Evolutionary conservation across 345 rosid species (phyloP).

Genomic region (Salix brachista): DNA sequence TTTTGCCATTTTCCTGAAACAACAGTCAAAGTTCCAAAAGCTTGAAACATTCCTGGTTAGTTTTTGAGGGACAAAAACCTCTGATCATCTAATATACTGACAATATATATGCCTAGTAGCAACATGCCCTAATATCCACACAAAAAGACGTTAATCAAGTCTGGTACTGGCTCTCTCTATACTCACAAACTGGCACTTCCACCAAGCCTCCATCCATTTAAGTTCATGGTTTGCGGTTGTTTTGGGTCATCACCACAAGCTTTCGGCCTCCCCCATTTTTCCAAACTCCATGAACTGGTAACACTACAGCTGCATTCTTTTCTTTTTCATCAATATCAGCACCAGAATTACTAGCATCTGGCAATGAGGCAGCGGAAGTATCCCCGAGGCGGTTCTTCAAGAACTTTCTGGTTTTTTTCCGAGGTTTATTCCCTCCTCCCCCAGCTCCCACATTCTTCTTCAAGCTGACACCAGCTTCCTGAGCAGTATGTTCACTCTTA

Average conservation of each 20-base stretch:
- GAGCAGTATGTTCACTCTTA: not conserved
- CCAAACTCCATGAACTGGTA: conserved; percentile 21
- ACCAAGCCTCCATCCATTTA: too few species aligned
- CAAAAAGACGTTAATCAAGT: not conserved
- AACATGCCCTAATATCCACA: not conserved
- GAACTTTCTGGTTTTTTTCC: conserved; percentile 9
- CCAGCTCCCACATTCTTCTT: not conserved
- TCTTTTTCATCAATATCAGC: not conserved
- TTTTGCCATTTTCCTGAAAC: not conserved
- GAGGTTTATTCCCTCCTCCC: conserved; percentile 12
- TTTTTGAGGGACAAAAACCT: not conserved
- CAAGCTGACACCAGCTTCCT: not conserved
- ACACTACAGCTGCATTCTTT: not conserved
- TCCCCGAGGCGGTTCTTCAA: conserved; percentile 15
- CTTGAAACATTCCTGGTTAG: not conserved
- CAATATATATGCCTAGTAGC: not conserved
- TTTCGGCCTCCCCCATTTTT: conserved; percentile 16
- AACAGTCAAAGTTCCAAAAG: not conserved
- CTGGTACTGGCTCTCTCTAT: not conserved
- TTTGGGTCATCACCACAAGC: conserved; percentile 6
- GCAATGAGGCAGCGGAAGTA: not conserved
- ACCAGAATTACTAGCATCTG: not conserved
- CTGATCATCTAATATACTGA: not conserved
- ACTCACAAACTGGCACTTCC: not conserved
- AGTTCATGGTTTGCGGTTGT: not conserved